phyloP scores from a whole-genome alignment of 2,329 filamentous ascomycete genomes.

The Colletotrichum sidae region DNA sequence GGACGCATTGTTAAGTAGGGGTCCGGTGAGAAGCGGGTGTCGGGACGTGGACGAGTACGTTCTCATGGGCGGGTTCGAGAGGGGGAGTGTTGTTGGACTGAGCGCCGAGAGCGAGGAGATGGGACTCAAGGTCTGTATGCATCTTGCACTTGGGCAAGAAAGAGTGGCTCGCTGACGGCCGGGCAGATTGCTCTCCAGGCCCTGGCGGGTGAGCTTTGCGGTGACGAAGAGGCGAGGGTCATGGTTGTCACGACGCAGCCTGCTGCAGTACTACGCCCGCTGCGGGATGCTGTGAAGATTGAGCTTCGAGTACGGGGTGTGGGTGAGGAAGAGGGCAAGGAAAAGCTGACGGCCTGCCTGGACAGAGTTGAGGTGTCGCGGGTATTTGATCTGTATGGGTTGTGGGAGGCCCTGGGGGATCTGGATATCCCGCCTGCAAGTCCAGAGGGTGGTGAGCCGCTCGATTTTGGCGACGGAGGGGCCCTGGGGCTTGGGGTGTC shows the following conservation, averaged over 20 bases:
- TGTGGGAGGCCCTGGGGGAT: constrained; percentile 68
- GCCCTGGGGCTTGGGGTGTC: not conserved
- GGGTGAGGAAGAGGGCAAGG: constrained; percentile 35
- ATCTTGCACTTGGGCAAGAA: not conserved
- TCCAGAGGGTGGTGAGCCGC: constrained; percentile 8
- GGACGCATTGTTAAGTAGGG: constrained; percentile 44
- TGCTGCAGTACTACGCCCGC: constrained; percentile 51
- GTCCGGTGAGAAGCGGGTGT: constrained; percentile 56
- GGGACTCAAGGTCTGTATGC: constrained; percentile 56
- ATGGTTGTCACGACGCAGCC: constrained; percentile 63
- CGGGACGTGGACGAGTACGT: constrained; percentile 60
- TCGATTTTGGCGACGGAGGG: not conserved
- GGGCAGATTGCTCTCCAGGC: constrained; percentile 61
- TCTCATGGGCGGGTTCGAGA: constrained; percentile 59
- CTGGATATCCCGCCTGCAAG: constrained; percentile 46
- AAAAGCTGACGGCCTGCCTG: constrained; percentile 52
- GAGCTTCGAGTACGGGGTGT: constrained; percentile 45
- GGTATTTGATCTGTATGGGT: constrained; percentile 69
- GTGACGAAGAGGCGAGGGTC: constrained; percentile 42
- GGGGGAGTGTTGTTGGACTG: constrained; percentile 65
- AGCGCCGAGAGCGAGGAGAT: constrained; percentile 64
- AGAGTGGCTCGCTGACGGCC: not conserved
- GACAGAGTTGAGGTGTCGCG: constrained; percentile 65
- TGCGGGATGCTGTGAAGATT: constrained; percentile 54
- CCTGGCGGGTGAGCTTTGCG: constrained; percentile 53